phyloP scores from a whole-genome alignment of 345 rosid genomes.

The Eutrema japonicum region DNA sequence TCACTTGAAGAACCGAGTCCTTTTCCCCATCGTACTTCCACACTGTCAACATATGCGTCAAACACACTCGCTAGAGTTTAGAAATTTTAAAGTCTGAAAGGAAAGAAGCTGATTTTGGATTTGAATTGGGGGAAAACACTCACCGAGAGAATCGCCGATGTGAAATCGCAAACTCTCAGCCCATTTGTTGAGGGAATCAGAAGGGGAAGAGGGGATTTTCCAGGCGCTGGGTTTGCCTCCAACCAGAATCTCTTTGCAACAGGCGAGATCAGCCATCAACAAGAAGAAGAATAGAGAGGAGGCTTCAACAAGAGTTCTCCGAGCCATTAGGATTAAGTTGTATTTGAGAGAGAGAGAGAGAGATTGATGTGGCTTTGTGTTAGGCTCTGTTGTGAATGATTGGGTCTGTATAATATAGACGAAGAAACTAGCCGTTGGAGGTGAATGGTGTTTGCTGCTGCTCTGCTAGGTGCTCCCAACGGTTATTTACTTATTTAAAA shows the following conservation, averaged over 20 bases:
- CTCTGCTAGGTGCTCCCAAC: slow-evolving; percentile 27
- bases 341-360: not conserved
- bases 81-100: not conserved
- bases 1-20: slow-evolving; percentile 53
- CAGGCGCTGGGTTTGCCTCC: slow-evolving; percentile 61
- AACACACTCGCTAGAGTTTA: not conserved
- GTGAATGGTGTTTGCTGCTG: slow-evolving; percentile 2
- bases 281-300: slow-evolving; percentile 40
- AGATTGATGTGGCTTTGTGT: not conserved
- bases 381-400: slow-evolving; percentile 7
- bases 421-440: slow-evolving; percentile 56
- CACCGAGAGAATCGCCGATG: slow-evolving; percentile 71
- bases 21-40: slow-evolving; percentile 71
- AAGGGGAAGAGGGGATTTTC: slow-evolving; percentile 65
- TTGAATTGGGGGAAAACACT: not conserved
- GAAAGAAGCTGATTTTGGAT: not conserved
- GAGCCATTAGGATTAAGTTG: slow-evolving; percentile 38
- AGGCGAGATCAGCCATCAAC: slow-evolving; percentile 25
- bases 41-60: slow-evolving; percentile 40
- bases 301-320: slow-evolving; percentile 22
- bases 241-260: slow-evolving; percentile 56
- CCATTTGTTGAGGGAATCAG: slow-evolving; percentile 82
- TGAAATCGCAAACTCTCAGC: slow-evolving; percentile 66
- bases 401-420: slow-evolving; percentile 16
- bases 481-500: slow-evolving; percentile 8